Conservation (phyloP, 495 filamentous ascomycete species). For the Friedmanniomyces simplex region DNA sequence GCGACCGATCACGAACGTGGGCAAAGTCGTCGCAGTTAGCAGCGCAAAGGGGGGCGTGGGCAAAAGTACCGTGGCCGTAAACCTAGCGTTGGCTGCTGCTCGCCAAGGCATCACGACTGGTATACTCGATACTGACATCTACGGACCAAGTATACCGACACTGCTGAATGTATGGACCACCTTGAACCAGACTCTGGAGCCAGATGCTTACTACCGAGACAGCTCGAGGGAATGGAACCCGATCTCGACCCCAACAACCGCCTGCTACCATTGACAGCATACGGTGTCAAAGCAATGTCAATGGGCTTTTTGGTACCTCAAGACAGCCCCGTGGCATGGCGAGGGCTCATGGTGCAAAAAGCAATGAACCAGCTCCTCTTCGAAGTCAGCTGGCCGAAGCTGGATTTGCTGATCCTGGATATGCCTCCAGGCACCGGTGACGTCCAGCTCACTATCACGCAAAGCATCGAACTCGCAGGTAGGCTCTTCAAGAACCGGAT, state of each 20-base stretch:
- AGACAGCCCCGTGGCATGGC: constrained; percentile 81
- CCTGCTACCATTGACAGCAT: constrained; percentile 81
- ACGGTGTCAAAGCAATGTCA: constrained; percentile 94
- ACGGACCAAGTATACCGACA: constrained; percentile 89
- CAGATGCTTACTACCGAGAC: constrained; percentile 45
- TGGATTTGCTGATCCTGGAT: constrained; percentile 82
- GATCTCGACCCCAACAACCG: constrained; percentile 44
- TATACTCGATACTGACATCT: constrained; percentile 92
- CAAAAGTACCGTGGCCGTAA: constrained; percentile 88
- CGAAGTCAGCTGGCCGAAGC: constrained; percentile 77
- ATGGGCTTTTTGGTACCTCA: constrained; percentile 88
- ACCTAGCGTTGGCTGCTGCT: constrained; percentile 77
- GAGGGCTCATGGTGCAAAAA: constrained; percentile 95
- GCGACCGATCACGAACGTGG: constrained; percentile 66
- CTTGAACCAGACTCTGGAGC: background rate
- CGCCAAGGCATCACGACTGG: constrained; percentile 68
- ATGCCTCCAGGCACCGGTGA: constrained; percentile 92
- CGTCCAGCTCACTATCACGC: constrained; percentile 83
- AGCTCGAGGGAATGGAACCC: constrained; percentile 22
- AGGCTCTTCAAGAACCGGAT: constrained; percentile 6
- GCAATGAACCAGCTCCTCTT: constrained; percentile 90
- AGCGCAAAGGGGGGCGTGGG: constrained; percentile 96
- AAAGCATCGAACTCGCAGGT: constrained; percentile 80
- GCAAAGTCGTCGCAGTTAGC: constrained; percentile 81
- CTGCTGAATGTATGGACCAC: constrained; percentile 60